These are phyloP conservation scores for Plantago major DNA, from an alignment of 257 asterid genomes.

Conservation along the genomic window DNA sequence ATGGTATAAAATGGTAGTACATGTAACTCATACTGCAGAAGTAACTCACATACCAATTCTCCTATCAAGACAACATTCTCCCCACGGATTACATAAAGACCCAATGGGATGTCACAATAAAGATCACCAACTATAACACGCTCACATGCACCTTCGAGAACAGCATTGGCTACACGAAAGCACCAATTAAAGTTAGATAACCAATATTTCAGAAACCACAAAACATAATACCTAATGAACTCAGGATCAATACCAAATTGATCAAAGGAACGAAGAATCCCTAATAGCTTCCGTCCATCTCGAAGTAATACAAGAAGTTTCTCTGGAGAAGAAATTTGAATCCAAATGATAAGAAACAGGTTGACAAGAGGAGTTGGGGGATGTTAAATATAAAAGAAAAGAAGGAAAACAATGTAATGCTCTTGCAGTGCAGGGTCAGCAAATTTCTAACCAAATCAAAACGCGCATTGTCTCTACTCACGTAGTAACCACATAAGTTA, in stretches of 20 bases:
- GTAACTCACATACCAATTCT: conserved; percentile 67
- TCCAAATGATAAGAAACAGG: not conserved
- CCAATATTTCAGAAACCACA: not conserved
- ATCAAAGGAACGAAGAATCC: conserved; percentile 75
- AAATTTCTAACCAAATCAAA: not conserved
- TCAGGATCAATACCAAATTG: conserved; percentile 56
- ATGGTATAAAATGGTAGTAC: not conserved
- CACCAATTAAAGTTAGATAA: conserved; percentile 20
- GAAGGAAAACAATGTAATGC: not conserved
- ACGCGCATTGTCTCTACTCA: too few species aligned
- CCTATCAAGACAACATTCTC: conserved; percentile 97
- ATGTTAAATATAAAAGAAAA: not conserved
- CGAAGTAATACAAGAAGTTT: conserved; percentile 71
- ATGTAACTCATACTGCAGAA: conserved; percentile 4
- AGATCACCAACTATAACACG: conserved; percentile 89
- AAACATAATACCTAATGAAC: conserved; percentile 7
- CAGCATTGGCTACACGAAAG: conserved; percentile 75
- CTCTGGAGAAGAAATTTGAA: conserved; percentile 32
- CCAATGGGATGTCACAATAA: conserved; percentile 87
- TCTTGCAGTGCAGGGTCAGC: too few species aligned
- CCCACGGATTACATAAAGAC: conserved; percentile 89
- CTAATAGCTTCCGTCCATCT: conserved; percentile 71
- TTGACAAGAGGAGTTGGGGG: not conserved
- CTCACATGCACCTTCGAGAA: conserved; percentile 94
- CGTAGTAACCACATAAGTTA: too few species aligned